These are phyloP conservation scores for Zostera marina DNA, from an alignment of 116 monocot species.

Conservation along the genomic window DNA sequence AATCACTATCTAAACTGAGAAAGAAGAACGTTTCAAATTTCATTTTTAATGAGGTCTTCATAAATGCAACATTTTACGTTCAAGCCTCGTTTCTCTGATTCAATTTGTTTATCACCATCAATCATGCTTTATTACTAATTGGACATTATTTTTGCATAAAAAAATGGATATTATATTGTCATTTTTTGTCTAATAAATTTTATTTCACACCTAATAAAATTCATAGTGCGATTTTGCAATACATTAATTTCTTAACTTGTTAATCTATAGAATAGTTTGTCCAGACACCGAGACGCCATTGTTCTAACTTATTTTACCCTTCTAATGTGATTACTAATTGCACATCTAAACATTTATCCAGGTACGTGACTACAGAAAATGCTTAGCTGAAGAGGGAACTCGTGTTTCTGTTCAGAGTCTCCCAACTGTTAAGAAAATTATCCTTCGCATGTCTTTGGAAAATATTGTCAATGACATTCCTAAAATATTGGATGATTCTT, in stretches of 20 bases:
- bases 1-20: too few relatives aligned
- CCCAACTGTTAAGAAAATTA: constrained; percentile 55
- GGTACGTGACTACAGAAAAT: constrained; percentile 83
- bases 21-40: too few relatives aligned
- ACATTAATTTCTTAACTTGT: too few relatives aligned
- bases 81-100: background rate
- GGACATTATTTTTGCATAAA: too few relatives aligned
- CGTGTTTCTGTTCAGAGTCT: constrained; percentile 9
- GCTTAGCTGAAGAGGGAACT: constrained; percentile 27
- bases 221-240: background rate
- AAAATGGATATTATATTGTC: background rate
- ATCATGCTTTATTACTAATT: background rate
- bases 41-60: too few relatives aligned
- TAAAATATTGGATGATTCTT: constrained; percentile 73
- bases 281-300: background rate
- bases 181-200: background rate
- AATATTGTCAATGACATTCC: constrained; percentile 95
- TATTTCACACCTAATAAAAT: background rate
- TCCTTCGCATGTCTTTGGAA: constrained; percentile 76
- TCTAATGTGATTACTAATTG: background rate
- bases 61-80: too few relatives aligned
- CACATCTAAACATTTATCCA: constrained; percentile 16
- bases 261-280: background rate
- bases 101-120: too few relatives aligned
- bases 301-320: background rate